Evolutionary conservation across 2,329 filamentous ascomycete species (phyloP).

Genomic region (Colletotrichum liaoningense): DNA sequence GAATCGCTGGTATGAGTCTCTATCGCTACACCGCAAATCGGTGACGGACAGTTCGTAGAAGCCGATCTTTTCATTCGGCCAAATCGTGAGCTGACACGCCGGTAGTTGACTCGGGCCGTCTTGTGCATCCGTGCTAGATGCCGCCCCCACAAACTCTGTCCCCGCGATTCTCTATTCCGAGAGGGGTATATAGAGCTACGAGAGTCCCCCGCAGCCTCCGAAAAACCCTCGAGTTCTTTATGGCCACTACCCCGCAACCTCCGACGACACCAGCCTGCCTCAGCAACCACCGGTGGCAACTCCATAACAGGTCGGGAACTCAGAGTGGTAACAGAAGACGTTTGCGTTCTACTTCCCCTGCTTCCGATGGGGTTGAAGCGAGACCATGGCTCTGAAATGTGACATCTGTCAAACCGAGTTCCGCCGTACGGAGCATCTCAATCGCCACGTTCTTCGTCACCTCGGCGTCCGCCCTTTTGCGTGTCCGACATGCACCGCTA

Average conservation of each 20-base stretch:
- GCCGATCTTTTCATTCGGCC: too few species aligned
- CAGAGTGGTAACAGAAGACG: not conserved
- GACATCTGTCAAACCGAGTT: constrained; percentile 18
- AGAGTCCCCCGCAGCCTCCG: constrained; percentile 2
- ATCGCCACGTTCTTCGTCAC: constrained; percentile 9
- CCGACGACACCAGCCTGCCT: not conserved
- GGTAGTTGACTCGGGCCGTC: too few species aligned
- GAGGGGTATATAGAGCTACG: not conserved
- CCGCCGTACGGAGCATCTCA: constrained; percentile 19
- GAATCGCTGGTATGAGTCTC: too few species aligned
- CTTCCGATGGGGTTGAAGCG: not conserved
- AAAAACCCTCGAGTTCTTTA: not conserved
- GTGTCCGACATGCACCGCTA: not conserved
- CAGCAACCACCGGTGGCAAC: not conserved
- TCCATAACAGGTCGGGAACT: not conserved
- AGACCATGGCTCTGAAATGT: constrained; percentile 1
- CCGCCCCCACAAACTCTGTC: too few species aligned
- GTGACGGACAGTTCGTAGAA: too few species aligned
- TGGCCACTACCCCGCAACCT: not conserved
- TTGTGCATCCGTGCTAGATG: too few species aligned
- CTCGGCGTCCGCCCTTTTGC: constrained; percentile 12
- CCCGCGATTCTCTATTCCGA: not conserved
- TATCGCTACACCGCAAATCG: too few species aligned
- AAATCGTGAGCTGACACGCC: too few species aligned
- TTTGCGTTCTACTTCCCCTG: not conserved